These are phyloP conservation scores for Stropharia rugosoannulata DNA, from an alignment of 768 basidiomycete species.

Conservation along the genomic window DNA sequence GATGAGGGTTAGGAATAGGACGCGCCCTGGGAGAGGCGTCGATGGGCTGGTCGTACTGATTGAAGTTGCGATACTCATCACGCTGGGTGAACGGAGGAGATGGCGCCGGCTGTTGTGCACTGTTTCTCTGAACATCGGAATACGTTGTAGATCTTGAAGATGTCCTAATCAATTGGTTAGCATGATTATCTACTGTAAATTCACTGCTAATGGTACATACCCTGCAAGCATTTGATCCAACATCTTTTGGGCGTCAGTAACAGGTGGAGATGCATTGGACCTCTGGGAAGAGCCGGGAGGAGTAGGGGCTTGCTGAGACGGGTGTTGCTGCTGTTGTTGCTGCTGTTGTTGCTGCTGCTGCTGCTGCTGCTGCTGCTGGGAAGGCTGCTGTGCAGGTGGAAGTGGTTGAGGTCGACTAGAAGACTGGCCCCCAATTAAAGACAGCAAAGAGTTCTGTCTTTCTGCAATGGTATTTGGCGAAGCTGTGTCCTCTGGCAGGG, in stretches of 20 bases:
- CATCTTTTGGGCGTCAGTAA: constrained; percentile 70
- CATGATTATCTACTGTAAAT: neutral
- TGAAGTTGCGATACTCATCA: constrained; percentile 48
- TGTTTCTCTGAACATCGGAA: constrained; percentile 42
- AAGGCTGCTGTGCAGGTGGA: constrained; percentile 18
- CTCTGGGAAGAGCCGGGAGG: constrained; percentile 63
- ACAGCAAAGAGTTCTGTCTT: constrained; percentile 74
- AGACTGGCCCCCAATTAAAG: constrained; percentile 49
- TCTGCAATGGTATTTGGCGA: constrained; percentile 51
- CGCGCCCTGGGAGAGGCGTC: constrained; percentile 40
- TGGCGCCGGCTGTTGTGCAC: constrained; percentile 33
- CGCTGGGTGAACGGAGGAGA: constrained; percentile 52
- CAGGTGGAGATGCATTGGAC: constrained; percentile 54
- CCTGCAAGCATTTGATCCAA: constrained; percentile 82
- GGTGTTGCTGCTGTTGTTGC: neutral
- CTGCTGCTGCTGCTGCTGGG: constrained; percentile 18
- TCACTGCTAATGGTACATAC: constrained; percentile 40
- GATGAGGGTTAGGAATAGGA: constrained; percentile 23
- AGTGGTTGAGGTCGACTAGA: constrained; percentile 26
- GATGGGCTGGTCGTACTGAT: constrained; percentile 38
- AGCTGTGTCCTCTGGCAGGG: constrained; percentile 44
- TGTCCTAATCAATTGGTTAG: constrained; percentile 29
- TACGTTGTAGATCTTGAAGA: constrained; percentile 48
- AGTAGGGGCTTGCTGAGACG: constrained; percentile 63
- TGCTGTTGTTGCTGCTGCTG: constrained; percentile 11